Conservation (phyloP, 2,329 filamentous ascomycete genomes). For the Sporothrix inflata region DNA sequence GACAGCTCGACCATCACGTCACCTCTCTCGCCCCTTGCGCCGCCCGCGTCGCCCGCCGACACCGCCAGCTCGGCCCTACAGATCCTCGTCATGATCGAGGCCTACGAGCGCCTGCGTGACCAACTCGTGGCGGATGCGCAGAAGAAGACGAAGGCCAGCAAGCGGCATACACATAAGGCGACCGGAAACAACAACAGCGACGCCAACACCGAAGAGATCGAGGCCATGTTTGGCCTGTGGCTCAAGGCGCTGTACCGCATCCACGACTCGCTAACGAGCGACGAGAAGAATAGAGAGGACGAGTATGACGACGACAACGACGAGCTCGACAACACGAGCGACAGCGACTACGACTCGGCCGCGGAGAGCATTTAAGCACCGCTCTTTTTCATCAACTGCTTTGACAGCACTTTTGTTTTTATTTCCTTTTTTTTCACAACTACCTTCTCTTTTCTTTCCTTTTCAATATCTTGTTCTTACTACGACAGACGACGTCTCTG, state of each 20-base stretch:
- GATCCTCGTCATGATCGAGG: conserved; percentile 62
- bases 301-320: conserved; percentile 30
- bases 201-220: conserved; percentile 41
- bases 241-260: conserved; percentile 53
- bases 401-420: neutral
- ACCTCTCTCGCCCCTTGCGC: conserved; percentile 34
- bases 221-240: conserved; percentile 56
- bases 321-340: conserved; percentile 36
- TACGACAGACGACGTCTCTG: neutral
- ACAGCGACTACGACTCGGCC: conserved; percentile 43
- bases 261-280: conserved; percentile 45
- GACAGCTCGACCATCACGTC: neutral
- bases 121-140: conserved; percentile 43
- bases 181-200: neutral
- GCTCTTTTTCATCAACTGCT: neutral
- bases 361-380: conserved; percentile 8
- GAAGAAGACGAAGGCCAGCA: conserved; percentile 25
- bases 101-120: conserved; percentile 58
- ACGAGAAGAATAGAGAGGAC: conserved; percentile 32
- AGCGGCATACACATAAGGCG: neutral
- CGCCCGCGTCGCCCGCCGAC: conserved; percentile 24
- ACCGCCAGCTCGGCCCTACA: conserved; percentile 52
- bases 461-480: neutral
- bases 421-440: neutral
- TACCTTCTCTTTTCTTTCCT: neutral